phyloP scores from a whole-genome alignment of 306 rosid genomes.

The Mimosa bimucronata region DNA sequence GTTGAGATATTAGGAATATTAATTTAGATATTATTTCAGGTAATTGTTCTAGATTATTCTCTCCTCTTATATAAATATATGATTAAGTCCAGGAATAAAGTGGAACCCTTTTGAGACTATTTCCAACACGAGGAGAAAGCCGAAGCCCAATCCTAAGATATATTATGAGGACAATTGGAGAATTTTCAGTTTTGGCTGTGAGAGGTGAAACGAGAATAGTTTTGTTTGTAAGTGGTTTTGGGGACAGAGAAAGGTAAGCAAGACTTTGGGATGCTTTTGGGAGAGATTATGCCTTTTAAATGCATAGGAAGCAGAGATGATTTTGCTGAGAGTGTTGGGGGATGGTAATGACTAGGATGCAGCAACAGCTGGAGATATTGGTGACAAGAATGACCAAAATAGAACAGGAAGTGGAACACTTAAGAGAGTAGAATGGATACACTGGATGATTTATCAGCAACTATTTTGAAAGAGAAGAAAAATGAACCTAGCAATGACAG shows the following conservation, averaged over 20 bases:
- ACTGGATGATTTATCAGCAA: not conserved
- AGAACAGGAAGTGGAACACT: not conserved
- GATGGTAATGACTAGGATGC: not conserved
- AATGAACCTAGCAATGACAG: not conserved
- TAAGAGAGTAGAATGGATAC: not conserved
- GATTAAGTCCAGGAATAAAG: too few species aligned
- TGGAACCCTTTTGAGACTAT: too few species aligned
- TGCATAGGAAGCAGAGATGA: not conserved
- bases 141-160: not conserved
- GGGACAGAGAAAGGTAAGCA: not conserved
- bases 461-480: not conserved
- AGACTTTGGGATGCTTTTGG: not conserved
- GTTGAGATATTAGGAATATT: too few species aligned
- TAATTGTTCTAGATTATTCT: too few species aligned
- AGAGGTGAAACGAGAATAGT: not conserved
- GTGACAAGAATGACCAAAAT: not conserved
- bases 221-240: not conserved
- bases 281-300: too few species aligned
- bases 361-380: not conserved
- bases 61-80: too few species aligned
- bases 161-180: not conserved
- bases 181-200: not conserved
- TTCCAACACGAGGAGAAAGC: too few species aligned
- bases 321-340: not conserved
- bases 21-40: too few species aligned